Conservation (phyloP, 2,329 filamentous ascomycete genomes). For the Myriosclerotinia duriaeana region DNA sequence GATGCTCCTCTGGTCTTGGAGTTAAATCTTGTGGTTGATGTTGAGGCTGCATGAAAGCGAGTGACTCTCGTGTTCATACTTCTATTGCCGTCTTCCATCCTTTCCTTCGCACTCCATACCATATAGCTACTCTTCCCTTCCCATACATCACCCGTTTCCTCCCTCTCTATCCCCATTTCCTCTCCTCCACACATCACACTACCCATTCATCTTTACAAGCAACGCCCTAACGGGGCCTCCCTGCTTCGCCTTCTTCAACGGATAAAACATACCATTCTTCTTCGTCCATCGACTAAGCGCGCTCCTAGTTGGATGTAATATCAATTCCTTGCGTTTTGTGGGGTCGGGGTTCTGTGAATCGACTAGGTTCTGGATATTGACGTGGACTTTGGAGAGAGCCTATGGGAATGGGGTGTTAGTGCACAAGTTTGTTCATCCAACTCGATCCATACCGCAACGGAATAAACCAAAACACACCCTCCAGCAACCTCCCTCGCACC, state of each 20-base stretch:
- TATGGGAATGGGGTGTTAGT: neutral
- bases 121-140: no score
- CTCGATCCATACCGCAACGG: no score
- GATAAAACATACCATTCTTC: neutral
- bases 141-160: slow-evolving; percentile 11
- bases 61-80: neutral
- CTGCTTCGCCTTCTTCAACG: neutral
- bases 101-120: neutral
- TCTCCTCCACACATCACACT: no score
- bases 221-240: slow-evolving; percentile 1
- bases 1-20: no score
- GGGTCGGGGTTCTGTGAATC: no score
- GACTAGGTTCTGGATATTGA: slow-evolving; percentile 4
- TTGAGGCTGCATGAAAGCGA: neutral
- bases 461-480: no score
- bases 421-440: neutral
- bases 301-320: no score
- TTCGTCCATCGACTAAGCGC: neutral
- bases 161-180: no score
- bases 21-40: neutral
- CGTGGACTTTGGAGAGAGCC: slow-evolving; percentile 3
- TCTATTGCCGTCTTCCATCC: neutral
- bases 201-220: neutral
- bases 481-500: neutral
- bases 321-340: no score